Conservation (phyloP, 805 yeast species). For the Jamesozyma rosinii region DNA sequence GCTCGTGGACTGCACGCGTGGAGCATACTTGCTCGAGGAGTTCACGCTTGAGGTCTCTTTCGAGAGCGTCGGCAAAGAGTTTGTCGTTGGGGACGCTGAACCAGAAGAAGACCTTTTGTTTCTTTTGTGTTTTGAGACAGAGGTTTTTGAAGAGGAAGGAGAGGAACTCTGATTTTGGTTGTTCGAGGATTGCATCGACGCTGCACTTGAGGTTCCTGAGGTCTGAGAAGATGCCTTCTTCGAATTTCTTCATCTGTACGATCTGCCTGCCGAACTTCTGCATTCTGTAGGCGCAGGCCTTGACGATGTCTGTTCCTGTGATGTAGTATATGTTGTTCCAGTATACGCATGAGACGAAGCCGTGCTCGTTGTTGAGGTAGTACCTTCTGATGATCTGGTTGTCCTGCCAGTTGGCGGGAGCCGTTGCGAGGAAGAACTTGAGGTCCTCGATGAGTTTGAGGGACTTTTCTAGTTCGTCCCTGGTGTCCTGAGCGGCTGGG, state of each 20-base stretch:
- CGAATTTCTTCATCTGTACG: conserved; percentile 82
- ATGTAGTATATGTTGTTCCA: conserved; percentile 88
- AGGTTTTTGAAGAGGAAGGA: conserved; percentile 77
- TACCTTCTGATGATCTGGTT: conserved; percentile 82
- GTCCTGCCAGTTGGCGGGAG: conserved; percentile 91
- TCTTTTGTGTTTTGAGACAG: conserved; percentile 88
- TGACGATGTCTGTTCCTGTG: conserved; percentile 93
- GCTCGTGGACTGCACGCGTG: conserved; percentile 63
- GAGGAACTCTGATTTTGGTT: conserved; percentile 75
- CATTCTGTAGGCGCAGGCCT: conserved; percentile 84
- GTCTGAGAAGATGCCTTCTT: conserved; percentile 92
- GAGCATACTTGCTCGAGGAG: conserved; percentile 57
- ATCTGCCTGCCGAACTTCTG: conserved; percentile 83
- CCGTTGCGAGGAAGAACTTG: conserved; percentile 81
- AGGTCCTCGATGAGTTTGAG: conserved; percentile 58
- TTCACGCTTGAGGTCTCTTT: conserved; percentile 83
- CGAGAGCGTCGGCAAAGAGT: conserved; percentile 86
- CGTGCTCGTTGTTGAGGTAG: conserved; percentile 78
- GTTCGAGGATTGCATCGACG: conserved; percentile 77
- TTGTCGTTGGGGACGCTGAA: conserved; percentile 91
- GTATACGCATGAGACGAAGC: conserved; percentile 79
- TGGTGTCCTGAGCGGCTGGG: conserved; percentile 15
- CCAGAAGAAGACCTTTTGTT: conserved; percentile 96
- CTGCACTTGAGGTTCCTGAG: conserved; percentile 79
- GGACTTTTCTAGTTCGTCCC: conserved; percentile 37